Evolutionary conservation across 192 early-diverging fungal species (phyloP).

Genomic region (Backusella psychrophila): DNA sequence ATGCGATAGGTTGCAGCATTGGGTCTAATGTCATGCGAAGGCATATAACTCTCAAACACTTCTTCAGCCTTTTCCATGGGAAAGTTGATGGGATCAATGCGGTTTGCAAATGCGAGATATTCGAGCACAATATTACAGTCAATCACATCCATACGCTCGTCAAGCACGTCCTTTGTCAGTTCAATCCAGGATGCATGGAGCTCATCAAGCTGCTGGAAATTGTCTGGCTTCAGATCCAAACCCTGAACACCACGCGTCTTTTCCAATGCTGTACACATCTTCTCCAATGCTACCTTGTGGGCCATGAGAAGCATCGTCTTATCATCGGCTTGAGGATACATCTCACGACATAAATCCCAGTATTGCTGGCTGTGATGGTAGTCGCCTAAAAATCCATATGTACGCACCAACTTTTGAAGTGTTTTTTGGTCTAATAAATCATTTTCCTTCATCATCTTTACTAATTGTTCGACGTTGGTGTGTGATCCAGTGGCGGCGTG

Average conservation of each 20-base stretch:
- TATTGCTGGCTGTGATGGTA: background rate
- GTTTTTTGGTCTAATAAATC: background rate
- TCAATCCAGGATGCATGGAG: slow-evolving; percentile 16
- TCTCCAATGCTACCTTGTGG: slow-evolving; percentile 11
- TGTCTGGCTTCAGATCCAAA: background rate
- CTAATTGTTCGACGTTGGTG: background rate
- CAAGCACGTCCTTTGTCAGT: slow-evolving; percentile 7
- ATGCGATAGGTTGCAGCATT: slow-evolving; percentile 17
- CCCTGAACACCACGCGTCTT: slow-evolving; percentile 8
- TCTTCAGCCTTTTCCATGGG: slow-evolving; percentile 26
- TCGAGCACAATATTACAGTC: slow-evolving; percentile 27
- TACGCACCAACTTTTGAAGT: slow-evolving; percentile 15
- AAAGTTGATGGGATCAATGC: slow-evolving; percentile 21
- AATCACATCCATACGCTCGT: slow-evolving; percentile 14
- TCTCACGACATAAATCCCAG: background rate
- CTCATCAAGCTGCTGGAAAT: background rate
- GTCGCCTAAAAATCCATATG: slow-evolving; percentile 17
- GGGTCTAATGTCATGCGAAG: slow-evolving; percentile 20
- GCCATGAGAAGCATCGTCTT: slow-evolving; percentile 22
- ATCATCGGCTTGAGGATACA: background rate
- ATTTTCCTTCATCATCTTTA: background rate
- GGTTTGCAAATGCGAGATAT: slow-evolving; percentile 30
- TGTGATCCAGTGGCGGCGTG: slow-evolving; percentile 17
- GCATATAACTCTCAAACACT: slow-evolving; percentile 26
- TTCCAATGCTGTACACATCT: background rate